Base-by-base conservation (phyloP, 345 rosid genomes). In the Pistacia vera region DNA sequence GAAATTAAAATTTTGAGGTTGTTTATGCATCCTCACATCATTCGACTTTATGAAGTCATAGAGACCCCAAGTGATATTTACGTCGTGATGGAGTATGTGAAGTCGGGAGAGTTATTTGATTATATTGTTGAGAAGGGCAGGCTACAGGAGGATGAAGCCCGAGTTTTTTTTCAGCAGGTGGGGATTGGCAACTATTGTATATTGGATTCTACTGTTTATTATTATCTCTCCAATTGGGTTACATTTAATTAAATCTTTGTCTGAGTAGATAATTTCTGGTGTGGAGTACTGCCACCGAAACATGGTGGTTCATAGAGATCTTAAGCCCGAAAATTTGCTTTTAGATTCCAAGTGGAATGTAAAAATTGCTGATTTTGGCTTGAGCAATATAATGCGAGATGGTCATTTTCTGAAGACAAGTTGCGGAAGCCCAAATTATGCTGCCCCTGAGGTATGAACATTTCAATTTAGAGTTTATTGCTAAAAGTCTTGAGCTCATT, bases 401-500 rank as follows among this genome's bases (percentile, higher is more conserved):
- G 99, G 99, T 55, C 95, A 90, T 83, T 92, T 94, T 77, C 81
- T 97, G 69, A 94, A 92, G 83, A 92, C 97, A 63, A 89, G 97
- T 77, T 97, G 99, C 76, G 99, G 99, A 51, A 97, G 99, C 81
- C 97, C 97, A 73, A 92, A 94, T 79, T 97, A 97, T 82, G 99
- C 99, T 58, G 99, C 99, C 33, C 99, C n/a, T n/a, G n/a, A n/a
- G n/a, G n/a, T n/a, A n/a, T n/a, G n/a, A n/a, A n/a, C n/a, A n/a
- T n/a, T 68, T 51, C 8, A 54, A 38, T 73, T 68, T 69, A 17
- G 44, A 28, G 56, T 80, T 60, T 18, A 55, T 35, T 72, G 70
- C 46, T 54, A 35, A 59, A 66, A 52, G 3, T 20, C 25, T 74
- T 55, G 61, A 44, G 55, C n/a, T 52, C 11, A 14, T 75, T 64